Base-by-base conservation (phyloP, 2,329 filamentous ascomycete genomes). In the Venturia asperata region DNA sequence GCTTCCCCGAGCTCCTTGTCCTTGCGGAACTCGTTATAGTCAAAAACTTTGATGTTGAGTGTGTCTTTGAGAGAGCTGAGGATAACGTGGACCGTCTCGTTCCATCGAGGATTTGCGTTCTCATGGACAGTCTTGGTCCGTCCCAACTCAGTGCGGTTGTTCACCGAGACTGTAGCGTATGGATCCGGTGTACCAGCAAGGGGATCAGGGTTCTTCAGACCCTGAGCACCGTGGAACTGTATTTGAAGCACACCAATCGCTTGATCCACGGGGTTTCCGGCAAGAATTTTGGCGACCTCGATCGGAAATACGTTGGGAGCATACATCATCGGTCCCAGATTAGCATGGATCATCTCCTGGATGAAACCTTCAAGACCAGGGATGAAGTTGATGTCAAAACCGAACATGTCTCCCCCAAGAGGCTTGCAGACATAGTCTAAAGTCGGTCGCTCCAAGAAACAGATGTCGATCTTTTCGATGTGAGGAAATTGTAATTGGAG, bases 351-450 rank as follows among this genome's bases (percentile, higher is more conserved):
- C 78, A 96, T 91, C 71, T 99, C 94, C 74, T 90, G 87, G 71
- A 99, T 99, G 77, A 99, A 99, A 65, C 77, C 84, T 76, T 97
- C 92, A 30, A 99, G 83, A 70, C 93, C 93, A 21, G 94, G 94
- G 70, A 99, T 95, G 77, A 99, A 97, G 79, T 97, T 97, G 82
- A 99, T 97, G 73, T 99, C 94, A 74, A 99, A 97, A 47, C 94
- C 94, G 69, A 99, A 91, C 2, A 85, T 92, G 67, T 99, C 94
- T 67, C 95, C 95, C 70, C 94, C 94, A 17, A 99, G 84, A 2
- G 94, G 94, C 77, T 99, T 99, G 83, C 94, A 97, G 66, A 96
- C 92, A 73, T 97, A 99, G 78, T 99, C 94, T 69, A 99, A 92
- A 0, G 84, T 87, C 13, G 94, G 94, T 41, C 87, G 86, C 69